Evolutionary conservation across 345 rosid species (phyloP).

Genomic region (Xanthoceras sorbifolium): DNA sequence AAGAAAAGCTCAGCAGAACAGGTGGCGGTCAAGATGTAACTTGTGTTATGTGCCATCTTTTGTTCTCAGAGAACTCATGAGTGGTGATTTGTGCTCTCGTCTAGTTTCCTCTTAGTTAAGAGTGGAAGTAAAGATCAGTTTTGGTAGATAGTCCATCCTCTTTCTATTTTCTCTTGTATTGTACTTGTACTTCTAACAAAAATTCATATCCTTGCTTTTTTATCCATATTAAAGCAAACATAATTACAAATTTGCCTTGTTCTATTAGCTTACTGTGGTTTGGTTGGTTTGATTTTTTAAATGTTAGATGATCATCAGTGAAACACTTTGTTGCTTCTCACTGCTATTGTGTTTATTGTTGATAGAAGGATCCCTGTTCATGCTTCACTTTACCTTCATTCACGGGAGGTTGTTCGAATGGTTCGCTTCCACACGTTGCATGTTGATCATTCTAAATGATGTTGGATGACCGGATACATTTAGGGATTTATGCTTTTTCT

Average conservation of each 20-base stretch:
- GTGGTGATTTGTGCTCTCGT: slow-evolving; percentile 7
- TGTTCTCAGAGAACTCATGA: slow-evolving; percentile 6
- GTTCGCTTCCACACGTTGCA: neutral
- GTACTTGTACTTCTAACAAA: neutral
- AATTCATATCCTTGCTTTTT: neutral
- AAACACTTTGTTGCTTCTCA: slow-evolving; percentile 3
- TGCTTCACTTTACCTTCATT: neutral
- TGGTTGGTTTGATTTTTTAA: slow-evolving; percentile 1
- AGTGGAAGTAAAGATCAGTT: neutral
- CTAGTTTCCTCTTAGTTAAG: neutral
- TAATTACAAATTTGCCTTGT: neutral
- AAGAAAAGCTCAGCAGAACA: slow-evolving; percentile 70
- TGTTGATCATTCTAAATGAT: neutral
- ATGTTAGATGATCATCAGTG: neutral
- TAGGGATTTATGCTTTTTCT: neutral
- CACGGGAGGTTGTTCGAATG: neutral
- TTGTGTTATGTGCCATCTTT: neutral
- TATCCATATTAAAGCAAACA: neutral
- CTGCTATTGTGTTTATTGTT: neutral
- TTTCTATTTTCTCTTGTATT: neutral
- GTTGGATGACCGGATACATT: neutral
- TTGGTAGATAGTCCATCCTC: slow-evolving; percentile 3
- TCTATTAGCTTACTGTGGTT: neutral
- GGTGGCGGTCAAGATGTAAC: slow-evolving; percentile 64
- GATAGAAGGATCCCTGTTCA: neutral